phyloP scores from a whole-genome alignment of 441 rosid genomes.

The Capsella rubella region DNA sequence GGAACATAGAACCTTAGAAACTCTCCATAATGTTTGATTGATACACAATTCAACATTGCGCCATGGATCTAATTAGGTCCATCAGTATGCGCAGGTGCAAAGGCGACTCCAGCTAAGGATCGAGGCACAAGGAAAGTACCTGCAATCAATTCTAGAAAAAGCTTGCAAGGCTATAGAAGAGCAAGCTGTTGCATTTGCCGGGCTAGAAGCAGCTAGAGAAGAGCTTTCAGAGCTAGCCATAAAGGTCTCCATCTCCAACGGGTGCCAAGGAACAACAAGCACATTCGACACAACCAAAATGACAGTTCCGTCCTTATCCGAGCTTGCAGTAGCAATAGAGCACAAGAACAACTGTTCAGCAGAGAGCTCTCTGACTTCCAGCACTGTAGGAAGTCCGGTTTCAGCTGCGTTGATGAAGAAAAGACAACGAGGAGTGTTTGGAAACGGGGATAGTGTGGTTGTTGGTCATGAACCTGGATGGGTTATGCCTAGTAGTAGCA shows the following conservation, averaged over 20 bases:
- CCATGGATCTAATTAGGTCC: constrained; percentile 19
- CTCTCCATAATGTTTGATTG: not conserved
- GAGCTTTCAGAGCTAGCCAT: constrained; percentile 88
- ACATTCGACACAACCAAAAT: constrained; percentile 40
- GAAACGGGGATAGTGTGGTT: constrained; percentile 50
- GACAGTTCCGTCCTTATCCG: constrained; percentile 58
- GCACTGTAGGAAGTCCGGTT: constrained; percentile 56
- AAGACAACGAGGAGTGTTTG: constrained; percentile 61
- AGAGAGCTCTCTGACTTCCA: constrained; percentile 81
- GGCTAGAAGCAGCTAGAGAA: constrained; percentile 82
- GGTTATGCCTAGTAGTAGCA: constrained; percentile 64
- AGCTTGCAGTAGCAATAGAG: constrained; percentile 70
- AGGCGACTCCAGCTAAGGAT: constrained; percentile 83
- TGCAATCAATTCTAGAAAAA: constrained; percentile 86
- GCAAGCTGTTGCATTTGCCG: constrained; percentile 66
- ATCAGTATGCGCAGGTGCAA: constrained; percentile 71
- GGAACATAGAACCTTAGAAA: not conserved
- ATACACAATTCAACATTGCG: not conserved
- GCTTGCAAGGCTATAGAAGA: constrained; percentile 87
- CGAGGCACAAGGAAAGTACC: constrained; percentile 88
- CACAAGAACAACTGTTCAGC: constrained; percentile 59
- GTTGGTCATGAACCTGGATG: constrained; percentile 69
- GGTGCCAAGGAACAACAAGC: constrained; percentile 54
- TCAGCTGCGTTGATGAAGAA: constrained; percentile 63
- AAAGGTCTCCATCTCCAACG: constrained; percentile 59